Evolutionary conservation across 2,329 filamentous ascomycete genomes (phyloP).

Genomic region (Colletotrichum sidae): DNA sequence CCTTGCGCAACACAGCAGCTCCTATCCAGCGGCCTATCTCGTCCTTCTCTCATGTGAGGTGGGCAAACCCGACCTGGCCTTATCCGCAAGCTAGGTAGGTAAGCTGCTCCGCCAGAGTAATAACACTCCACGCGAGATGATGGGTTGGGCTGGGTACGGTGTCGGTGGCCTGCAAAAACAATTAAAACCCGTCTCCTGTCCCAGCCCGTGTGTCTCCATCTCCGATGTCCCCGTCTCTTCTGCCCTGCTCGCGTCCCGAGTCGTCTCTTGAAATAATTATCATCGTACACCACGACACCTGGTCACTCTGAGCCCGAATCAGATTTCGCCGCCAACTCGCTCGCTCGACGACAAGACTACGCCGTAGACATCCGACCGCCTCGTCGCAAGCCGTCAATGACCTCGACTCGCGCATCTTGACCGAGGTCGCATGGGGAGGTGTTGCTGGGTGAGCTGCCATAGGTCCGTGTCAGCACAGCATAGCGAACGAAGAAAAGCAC

Average conservation of each 20-base stretch:
- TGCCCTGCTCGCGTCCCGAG: slow-evolving; percentile 20
- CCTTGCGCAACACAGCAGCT: too few relatives aligned
- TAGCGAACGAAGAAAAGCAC: background rate
- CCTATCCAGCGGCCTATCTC: too few relatives aligned
- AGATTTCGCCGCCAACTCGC: slow-evolving; percentile 8
- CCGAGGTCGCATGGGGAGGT: slow-evolving; percentile 32
- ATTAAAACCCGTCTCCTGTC: slow-evolving; percentile 37
- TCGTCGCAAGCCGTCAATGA: slow-evolving; percentile 26
- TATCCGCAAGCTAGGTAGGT: slow-evolving; percentile 8
- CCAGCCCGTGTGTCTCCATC: slow-evolving; percentile 18
- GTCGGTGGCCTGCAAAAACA: slow-evolving; percentile 34
- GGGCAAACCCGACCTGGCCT: slow-evolving; percentile 5
- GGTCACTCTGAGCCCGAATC: slow-evolving; percentile 8
- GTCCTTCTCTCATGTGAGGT: too few relatives aligned
- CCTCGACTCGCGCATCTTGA: slow-evolving; percentile 31
- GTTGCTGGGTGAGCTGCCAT: slow-evolving; percentile 51
- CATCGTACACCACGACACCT: background rate
- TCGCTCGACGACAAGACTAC: slow-evolving; percentile 7
- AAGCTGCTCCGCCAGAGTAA: slow-evolving; percentile 28
- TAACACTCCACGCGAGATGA: slow-evolving; percentile 30
- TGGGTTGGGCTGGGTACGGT: slow-evolving; percentile 31
- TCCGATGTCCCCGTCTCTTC: slow-evolving; percentile 17
- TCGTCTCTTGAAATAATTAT: background rate
- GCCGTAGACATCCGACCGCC: background rate
- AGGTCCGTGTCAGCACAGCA: slow-evolving; percentile 47